phyloP scores from a whole-genome alignment of 768 basidiomycete species.

The Wakefieldia striispora region DNA sequence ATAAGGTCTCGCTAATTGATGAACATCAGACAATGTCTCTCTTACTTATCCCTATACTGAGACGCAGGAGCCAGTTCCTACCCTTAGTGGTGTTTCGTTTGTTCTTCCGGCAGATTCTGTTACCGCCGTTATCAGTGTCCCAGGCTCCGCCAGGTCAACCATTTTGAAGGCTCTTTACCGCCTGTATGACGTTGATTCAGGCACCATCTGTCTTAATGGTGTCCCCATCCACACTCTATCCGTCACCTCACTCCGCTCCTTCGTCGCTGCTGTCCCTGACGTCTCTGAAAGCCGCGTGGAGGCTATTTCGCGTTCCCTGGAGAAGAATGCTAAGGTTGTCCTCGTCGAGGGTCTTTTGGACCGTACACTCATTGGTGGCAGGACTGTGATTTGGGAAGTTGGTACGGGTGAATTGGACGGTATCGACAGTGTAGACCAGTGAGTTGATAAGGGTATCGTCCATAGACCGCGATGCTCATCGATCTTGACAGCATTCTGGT shows the following conservation, averaged over 20 bases:
- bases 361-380: conserved; percentile 12
- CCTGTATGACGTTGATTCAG: conserved; percentile 86
- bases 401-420: conserved; percentile 32
- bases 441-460: conserved; percentile 21
- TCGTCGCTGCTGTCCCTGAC: conserved; percentile 91
- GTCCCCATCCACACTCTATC: conserved; percentile 88
- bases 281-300: conserved; percentile 42
- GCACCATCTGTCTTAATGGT: conserved; percentile 80
- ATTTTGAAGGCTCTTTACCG: conserved; percentile 86
- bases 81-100: conserved; percentile 80
- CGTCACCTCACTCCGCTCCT: conserved; percentile 70
- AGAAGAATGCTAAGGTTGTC: conserved; percentile 25
- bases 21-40: conserved; percentile 65
- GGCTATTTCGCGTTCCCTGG: conserved; percentile 24
- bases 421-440: conserved; percentile 62
- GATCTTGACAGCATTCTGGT: conserved; percentile 69
- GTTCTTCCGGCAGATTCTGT: conserved; percentile 82
- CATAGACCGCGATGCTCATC: not conserved
- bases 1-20: not conserved
- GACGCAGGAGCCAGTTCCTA: conserved; percentile 50
- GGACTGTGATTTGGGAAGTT: conserved; percentile 30
- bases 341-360: conserved; percentile 28
- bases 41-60: conserved; percentile 72
- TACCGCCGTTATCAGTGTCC: conserved; percentile 87
- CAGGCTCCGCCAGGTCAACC: conserved; percentile 81